Percentiles rank a stretch among this genome's conserved stretches.
phyloP scores from a whole-genome alignment of 768 basidiomycete genomes.

The Psilocybe azurescens region DNA sequence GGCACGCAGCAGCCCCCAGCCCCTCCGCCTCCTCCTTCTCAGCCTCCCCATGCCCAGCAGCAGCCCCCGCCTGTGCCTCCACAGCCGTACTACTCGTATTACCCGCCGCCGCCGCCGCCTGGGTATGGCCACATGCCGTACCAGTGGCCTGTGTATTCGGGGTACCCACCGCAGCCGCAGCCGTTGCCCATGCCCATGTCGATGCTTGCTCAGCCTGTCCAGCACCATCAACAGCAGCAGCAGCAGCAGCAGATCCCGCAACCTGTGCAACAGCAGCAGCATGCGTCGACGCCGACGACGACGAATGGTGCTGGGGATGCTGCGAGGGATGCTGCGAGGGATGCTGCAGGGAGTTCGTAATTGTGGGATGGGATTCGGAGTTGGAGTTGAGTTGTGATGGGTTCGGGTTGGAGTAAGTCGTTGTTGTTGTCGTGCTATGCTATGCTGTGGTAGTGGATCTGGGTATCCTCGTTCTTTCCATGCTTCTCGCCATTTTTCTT shows the following conservation, averaged over 20 bases:
- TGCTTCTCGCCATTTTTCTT: neutral
- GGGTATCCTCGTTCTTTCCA: neutral
- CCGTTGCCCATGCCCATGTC: slow-evolving; percentile 11
- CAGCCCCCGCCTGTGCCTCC: slow-evolving; percentile 12
- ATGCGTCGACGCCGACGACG: neutral
- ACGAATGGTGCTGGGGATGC: no score
- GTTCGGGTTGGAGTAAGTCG: neutral
- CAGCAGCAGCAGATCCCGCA: neutral
- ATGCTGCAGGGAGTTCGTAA: no score
- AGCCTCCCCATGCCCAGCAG: slow-evolving; percentile 15
- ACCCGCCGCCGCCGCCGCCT: slow-evolving; percentile 16
- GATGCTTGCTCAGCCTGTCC: neutral
- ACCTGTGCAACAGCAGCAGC: no score
- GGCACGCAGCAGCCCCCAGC: slow-evolving; percentile 14
- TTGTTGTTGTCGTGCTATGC: neutral
- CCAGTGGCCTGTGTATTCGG: slow-evolving; percentile 24
- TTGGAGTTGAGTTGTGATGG: neutral
- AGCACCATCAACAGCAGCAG: neutral
- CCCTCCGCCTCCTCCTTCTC: slow-evolving; percentile 6
- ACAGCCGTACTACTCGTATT: slow-evolving; percentile 19
- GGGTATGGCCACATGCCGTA: slow-evolving; percentile 6
- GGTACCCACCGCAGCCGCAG: slow-evolving; percentile 11
- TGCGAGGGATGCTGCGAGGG: no score
- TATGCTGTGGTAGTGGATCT: neutral
- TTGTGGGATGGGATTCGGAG: neutral